Evolutionary conservation across 140 eudicot species (phyloP).

Genomic region (Stevia rebaudiana): DNA sequence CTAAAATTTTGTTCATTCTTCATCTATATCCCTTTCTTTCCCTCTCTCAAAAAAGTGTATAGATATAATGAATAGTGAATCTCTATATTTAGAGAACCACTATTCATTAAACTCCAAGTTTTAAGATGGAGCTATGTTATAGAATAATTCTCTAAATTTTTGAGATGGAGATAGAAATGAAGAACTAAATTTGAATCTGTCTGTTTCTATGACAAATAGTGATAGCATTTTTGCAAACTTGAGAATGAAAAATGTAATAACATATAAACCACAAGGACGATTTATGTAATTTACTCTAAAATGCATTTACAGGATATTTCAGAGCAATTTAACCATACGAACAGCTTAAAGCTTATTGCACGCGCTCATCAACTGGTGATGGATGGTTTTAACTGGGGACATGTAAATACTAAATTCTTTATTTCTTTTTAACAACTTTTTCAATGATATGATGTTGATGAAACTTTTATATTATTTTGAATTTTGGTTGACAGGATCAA

Average conservation of each 20-base stretch:
- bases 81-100: too few relatives aligned
- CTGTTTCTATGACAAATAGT: background rate
- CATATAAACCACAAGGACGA: background rate
- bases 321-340: conserved; percentile 82
- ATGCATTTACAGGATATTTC: conserved; percentile 61
- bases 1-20: too few relatives aligned
- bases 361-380: conserved; percentile 94
- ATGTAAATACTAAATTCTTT: conserved; percentile 34
- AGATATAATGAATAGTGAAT: too few relatives aligned
- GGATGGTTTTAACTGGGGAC: conserved; percentile 98
- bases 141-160: too few relatives aligned
- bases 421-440: background rate
- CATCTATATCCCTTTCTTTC: too few relatives aligned
- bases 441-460: background rate
- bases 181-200: too few relatives aligned
- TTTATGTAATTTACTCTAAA: background rate
- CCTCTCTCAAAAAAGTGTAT: too few relatives aligned
- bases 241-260: background rate
- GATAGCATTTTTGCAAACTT: background rate
- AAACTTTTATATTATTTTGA: conserved; percentile 1
- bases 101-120: too few relatives aligned
- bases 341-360: conserved; percentile 72
- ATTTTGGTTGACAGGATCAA: conserved; percentile 59
- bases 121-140: too few relatives aligned
- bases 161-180: too few relatives aligned